Conservation (phyloP, 2,329 filamentous ascomycete species). For the Aulographum hederae region DNA sequence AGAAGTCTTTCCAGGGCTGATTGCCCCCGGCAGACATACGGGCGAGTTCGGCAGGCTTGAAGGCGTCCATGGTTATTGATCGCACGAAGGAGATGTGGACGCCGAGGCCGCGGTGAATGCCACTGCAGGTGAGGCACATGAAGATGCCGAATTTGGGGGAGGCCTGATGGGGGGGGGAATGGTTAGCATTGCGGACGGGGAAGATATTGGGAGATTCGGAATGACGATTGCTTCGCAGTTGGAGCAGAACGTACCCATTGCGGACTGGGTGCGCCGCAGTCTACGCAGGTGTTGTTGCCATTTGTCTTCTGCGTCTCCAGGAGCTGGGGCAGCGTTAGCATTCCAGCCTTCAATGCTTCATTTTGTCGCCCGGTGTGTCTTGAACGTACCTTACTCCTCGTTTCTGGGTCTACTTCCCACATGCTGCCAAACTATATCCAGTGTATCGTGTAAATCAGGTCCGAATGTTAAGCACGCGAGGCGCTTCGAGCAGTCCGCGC, state of each 20-base stretch:
- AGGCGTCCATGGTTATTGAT: constrained; percentile 96
- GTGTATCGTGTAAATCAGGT: not conserved
- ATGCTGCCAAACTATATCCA: constrained; percentile 43
- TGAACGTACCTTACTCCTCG: constrained; percentile 66
- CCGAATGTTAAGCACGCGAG: no score
- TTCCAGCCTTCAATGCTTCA: not conserved
- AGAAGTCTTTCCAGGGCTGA: constrained; percentile 71
- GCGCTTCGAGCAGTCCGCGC: no score
- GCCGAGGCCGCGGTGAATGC: constrained; percentile 82
- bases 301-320: constrained; percentile 79
- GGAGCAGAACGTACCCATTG: constrained; percentile 59
- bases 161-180: constrained; percentile 24
- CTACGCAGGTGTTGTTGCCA: constrained; percentile 79
- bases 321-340: no score
- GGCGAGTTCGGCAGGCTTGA: constrained; percentile 82
- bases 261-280: constrained; percentile 86
- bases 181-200: constrained; percentile 2
- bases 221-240: constrained; percentile 3
- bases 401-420: constrained; percentile 99
- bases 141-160: constrained; percentile 96
- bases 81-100: constrained; percentile 98
- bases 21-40: constrained; percentile 91
- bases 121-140: constrained; percentile 92
- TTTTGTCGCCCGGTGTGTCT: constrained; percentile 8
- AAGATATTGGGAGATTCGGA: no score